Conservation (phyloP, 2,329 filamentous ascomycete species). For the Talaromyces sp. region DNA sequence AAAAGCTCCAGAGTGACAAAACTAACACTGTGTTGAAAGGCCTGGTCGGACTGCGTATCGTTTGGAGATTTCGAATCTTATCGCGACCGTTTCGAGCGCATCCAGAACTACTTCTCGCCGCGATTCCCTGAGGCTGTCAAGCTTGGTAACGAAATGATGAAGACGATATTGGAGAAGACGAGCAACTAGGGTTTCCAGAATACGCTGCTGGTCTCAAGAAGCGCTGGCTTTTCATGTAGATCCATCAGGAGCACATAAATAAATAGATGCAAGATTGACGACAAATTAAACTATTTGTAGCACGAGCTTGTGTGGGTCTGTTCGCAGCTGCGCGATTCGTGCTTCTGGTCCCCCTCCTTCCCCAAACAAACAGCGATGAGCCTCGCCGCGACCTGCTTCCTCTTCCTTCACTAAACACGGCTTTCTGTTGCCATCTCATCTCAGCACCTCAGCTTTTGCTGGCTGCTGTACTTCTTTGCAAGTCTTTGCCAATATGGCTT, state of each 20-base stretch:
- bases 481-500: background rate
- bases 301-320: background rate
- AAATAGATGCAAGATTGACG: background rate
- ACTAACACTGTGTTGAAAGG: conserved; percentile 37
- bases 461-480: background rate
- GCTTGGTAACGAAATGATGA: conserved; percentile 95
- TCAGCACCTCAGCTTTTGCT: background rate
- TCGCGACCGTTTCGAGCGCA: conserved; percentile 82
- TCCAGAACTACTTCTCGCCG: conserved; percentile 86
- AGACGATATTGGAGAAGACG: conserved; percentile 82
- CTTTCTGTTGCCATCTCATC: background rate
- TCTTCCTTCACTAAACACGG: background rate
- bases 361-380: background rate
- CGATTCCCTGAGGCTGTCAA: conserved; percentile 81
- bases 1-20: background rate
- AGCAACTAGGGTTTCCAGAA: conserved; percentile 3
- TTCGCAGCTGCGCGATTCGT: background rate
- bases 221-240: background rate
- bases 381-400: background rate
- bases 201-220: background rate
- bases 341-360: background rate
- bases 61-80: conserved; percentile 92
- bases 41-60: conserved; percentile 90
- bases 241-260: background rate
- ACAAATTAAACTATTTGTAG: background rate